Evolutionary conservation across 1,284 basidiomycete species (phyloP).

Genomic region (Limonomyces culmigenus): DNA sequence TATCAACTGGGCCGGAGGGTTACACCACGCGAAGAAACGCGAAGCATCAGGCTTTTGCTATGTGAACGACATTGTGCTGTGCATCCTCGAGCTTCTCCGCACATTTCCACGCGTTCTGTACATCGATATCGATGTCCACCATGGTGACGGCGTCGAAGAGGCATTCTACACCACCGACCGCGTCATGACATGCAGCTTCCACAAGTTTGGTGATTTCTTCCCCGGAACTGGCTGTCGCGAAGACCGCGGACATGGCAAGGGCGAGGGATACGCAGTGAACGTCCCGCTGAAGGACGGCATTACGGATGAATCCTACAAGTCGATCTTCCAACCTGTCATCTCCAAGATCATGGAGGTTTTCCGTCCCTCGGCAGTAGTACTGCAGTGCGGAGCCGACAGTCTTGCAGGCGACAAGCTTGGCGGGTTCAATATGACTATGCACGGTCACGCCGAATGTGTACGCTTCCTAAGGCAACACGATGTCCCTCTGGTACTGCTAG

Average conservation of each 20-base stretch:
- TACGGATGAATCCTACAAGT: constrained; percentile 67
- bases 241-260: constrained; percentile 75
- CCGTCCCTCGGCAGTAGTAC: constrained; percentile 76
- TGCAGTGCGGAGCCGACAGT: constrained; percentile 95
- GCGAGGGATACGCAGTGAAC: constrained; percentile 86
- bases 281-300: constrained; percentile 91
- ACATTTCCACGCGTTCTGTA: constrained; percentile 81
- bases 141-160: constrained; percentile 97
- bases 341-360: constrained; percentile 82
- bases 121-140: constrained; percentile 97
- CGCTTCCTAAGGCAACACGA: constrained; percentile 74
- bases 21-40: constrained; percentile 96
- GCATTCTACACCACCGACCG: constrained; percentile 96
- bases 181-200: constrained; percentile 93
- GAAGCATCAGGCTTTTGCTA: constrained; percentile 97
- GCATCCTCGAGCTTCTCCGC: constrained; percentile 76
- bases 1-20: constrained; percentile 95
- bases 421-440: constrained; percentile 91
- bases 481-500: constrained; percentile 82
- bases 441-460: constrained; percentile 87
- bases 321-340: constrained; percentile 83
- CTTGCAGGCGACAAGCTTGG: constrained; percentile 92
- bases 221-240: constrained; percentile 84
- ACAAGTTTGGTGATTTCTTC: constrained; percentile 96
- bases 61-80: constrained; percentile 90